Percentiles rank a stretch among this genome's conserved stretches.
phyloP scores from a whole-genome alignment of 805 yeast genomes.

The Suhomyces faveliae region DNA sequence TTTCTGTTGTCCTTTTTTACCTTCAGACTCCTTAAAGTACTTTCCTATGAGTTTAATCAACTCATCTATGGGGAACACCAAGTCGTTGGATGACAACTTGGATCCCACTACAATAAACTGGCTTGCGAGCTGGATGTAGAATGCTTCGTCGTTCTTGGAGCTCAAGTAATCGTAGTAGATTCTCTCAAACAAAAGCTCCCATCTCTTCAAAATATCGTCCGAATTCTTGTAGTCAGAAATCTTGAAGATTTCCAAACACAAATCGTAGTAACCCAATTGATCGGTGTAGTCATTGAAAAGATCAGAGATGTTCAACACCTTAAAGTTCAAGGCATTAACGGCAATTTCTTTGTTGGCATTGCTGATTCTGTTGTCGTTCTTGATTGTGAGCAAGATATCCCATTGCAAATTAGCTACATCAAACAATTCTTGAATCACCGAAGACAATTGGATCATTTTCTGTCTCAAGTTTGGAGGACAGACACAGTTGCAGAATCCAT shows the following conservation, averaged over 20 bases:
- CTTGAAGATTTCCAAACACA: constrained; percentile 75
- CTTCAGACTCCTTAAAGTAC: constrained; percentile 44
- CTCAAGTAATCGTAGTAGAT: constrained; percentile 31
- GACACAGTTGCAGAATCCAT: constrained; percentile 85
- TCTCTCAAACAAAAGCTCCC: constrained; percentile 70
- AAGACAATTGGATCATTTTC: constrained; percentile 67
- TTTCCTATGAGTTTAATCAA: constrained; percentile 64
- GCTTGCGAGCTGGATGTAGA: constrained; percentile 37
- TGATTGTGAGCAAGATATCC: constrained; percentile 53
- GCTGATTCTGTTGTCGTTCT: constrained; percentile 49
- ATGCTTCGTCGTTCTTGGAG: constrained; percentile 30
- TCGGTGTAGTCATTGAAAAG: constrained; percentile 84
- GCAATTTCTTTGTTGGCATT: constrained; percentile 52
- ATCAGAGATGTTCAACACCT: constrained; percentile 70
- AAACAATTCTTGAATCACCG: constrained; percentile 71
- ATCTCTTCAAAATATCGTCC: constrained; percentile 77
- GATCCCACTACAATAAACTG: constrained; percentile 55
- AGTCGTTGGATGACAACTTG: constrained; percentile 64
- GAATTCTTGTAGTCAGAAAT: constrained; percentile 81
- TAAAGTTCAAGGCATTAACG: constrained; percentile 53
- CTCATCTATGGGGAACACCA: constrained; percentile 75
- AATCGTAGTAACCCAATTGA: constrained; percentile 82
- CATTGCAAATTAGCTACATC: constrained; percentile 86
- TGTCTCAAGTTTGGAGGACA: constrained; percentile 77
- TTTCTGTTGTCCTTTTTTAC: constrained; percentile 29